Evolutionary conservation across 2,329 filamentous ascomycete genomes (phyloP), one percentile per base, ranked within the genome.

Genomic region (Zasmidium citrigriseum): DNA sequence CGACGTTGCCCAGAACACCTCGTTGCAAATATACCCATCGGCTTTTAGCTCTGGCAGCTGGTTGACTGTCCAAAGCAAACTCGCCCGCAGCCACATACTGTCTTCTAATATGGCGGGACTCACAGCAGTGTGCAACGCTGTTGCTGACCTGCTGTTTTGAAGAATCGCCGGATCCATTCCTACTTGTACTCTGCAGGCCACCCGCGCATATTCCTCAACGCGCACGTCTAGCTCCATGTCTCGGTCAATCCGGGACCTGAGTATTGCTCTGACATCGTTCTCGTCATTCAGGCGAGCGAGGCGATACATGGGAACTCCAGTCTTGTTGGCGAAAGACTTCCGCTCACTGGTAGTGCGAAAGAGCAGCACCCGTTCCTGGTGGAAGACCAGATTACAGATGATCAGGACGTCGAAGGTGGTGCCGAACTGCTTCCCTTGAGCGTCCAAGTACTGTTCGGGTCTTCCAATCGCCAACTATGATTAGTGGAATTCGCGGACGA

Each of bases 291-390:
- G 21, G 22, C 56, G 51, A 4, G 57, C 23, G 1, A 63, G 34
- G 23, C 61, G 45, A 52, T 58, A 63, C 11, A 63, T 52, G 5
- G 61, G 61, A 1, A 48, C 50, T 1, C 61, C 61, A 27, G 58
- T 20, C 44, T 55, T 60, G 24, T 52, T 50, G 16, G 46, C 47
- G 58, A 58, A 63, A 5, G 53, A 60, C 24, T 60, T 60, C 24
- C 57, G 34, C 4, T 57, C 54, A 23, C 56, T 52, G 1, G 49
- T 45, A 11, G 57, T 57, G 12, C 50, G 52, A 10, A 60, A 49
- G 11, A 63, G 55, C 11, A 63, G 53, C 2, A 63, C 55, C 18
- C 59, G 54, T 45, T 63, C 51, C 41, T 63, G 52, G 58, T 63
- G 49, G 49, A 63, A 63, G 16, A 63, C 59, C 2, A 63, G 52